A percentile compares a stretch with the other conserved stretches of the same genome.
phyloP scores from a whole-genome alignment of 2,329 filamentous ascomycete species.

The Apiospora koreana region DNA sequence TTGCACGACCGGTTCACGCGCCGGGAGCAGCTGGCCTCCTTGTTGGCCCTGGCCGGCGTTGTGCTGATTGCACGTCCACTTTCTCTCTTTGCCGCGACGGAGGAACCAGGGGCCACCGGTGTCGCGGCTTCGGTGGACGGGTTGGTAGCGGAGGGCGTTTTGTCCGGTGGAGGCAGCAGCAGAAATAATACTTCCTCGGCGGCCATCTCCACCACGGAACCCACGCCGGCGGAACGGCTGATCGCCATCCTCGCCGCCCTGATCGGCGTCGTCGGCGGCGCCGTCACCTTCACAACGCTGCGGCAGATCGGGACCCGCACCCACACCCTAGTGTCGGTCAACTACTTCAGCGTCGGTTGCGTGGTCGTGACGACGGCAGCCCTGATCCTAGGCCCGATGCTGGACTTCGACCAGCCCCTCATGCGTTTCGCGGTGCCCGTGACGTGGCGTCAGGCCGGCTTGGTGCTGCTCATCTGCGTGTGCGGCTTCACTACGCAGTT shows the following conservation, averaged over 20 bases:
- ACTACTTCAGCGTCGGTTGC: conserved; percentile 76
- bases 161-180: background rate
- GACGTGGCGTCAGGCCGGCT: conserved; percentile 58
- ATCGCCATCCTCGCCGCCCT: conserved; percentile 71
- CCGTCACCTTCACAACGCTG: conserved; percentile 73
- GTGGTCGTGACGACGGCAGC: conserved; percentile 65
- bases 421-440: conserved; percentile 45
- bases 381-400: conserved; percentile 53
- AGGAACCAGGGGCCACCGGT: background rate
- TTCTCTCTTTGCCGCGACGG: conserved; percentile 29
- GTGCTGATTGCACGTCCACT: conserved; percentile 77
- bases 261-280: conserved; percentile 74
- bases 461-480: conserved; percentile 67
- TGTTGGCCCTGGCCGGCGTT: conserved; percentile 77
- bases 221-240: conserved; percentile 65
- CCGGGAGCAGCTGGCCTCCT: conserved; percentile 73
- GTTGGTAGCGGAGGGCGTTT: background rate
- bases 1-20: conserved; percentile 76
- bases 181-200: background rate
- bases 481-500: conserved; percentile 87
- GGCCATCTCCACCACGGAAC: conserved; percentile 20
- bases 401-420: conserved; percentile 46
- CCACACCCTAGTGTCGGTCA: conserved; percentile 82
- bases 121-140: background rate
- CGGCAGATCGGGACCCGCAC: conserved; percentile 78